phyloP scores from a whole-genome alignment of 2,329 filamentous ascomycete species.

The Huntiella savannae region DNA sequence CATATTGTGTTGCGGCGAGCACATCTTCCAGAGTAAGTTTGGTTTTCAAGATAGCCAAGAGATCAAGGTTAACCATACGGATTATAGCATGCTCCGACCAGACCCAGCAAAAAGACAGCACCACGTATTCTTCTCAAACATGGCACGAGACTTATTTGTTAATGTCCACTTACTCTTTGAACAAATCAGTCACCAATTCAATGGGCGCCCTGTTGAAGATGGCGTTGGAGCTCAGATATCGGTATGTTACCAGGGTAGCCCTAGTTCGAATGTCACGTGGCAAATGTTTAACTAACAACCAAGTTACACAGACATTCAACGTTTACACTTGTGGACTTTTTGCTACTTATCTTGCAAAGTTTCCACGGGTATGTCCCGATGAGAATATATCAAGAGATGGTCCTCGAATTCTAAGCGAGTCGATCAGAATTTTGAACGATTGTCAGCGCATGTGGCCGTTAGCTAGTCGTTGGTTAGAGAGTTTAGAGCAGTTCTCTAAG shows the following conservation, averaged over 20 bases:
- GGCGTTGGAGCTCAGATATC: slow-evolving; percentile 35
- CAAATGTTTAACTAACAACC: not conserved
- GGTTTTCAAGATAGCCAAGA: not conserved
- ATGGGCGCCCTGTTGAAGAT: slow-evolving; percentile 25
- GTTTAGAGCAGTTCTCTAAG: not conserved
- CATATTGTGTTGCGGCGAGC: slow-evolving; percentile 36
- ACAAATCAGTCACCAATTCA: slow-evolving; percentile 24
- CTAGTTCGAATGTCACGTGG: not conserved
- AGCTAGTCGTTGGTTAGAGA: slow-evolving; percentile 28
- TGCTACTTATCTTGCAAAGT: slow-evolving; percentile 32
- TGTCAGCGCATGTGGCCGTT: slow-evolving; percentile 33
- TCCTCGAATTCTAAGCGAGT: slow-evolving; percentile 27
- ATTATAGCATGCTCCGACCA: slow-evolving; percentile 1
- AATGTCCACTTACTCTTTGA: slow-evolving; percentile 4
- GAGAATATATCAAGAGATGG: slow-evolving; percentile 22
- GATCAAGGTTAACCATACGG: not conserved
- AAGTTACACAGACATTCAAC: slow-evolving; percentile 24
- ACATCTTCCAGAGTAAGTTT: slow-evolving; percentile 29
- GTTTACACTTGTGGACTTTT: slow-evolving; percentile 36
- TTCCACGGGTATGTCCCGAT: slow-evolving; percentile 28
- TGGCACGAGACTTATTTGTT: not conserved
- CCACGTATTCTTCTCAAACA: not conserved
- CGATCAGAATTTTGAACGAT: slow-evolving; percentile 26
- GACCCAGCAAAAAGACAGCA: slow-evolving; percentile 3
- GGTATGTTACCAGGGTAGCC: slow-evolving; percentile 16